Conservation (phyloP, 1,139 yeast genomes). For the Suhomyces wounanorum region DNA sequence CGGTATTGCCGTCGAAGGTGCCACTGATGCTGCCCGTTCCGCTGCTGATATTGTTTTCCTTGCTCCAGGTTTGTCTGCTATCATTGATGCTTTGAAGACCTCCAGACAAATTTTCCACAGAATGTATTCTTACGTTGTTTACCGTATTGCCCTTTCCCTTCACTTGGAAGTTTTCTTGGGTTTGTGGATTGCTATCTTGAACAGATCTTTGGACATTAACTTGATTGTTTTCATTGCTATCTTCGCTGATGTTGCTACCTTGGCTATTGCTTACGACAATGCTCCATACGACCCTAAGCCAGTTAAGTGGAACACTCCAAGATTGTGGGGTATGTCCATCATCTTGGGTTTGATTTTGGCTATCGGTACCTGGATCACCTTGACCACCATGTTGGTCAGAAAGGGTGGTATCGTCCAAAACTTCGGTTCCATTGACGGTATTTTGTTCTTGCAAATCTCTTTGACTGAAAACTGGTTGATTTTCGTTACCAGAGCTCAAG, state of each 20-base stretch:
- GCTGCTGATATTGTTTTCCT: slow-evolving; percentile 96
- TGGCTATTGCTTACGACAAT: slow-evolving; percentile 93
- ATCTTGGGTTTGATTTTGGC: slow-evolving; percentile 81
- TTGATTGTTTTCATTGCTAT: slow-evolving; percentile 92
- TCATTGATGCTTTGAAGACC: slow-evolving; percentile 90
- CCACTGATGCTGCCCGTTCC: slow-evolving; percentile 94
- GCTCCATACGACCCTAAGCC: slow-evolving; percentile 98
- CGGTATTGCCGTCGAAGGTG: slow-evolving; percentile 97
- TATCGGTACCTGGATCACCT: slow-evolving; percentile 88
- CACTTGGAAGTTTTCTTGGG: slow-evolving; percentile 93
- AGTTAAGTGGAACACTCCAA: slow-evolving; percentile 98
- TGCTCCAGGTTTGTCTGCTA: slow-evolving; percentile 95
- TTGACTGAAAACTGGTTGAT: slow-evolving; percentile 95
- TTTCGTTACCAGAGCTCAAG: slow-evolving; percentile 92
- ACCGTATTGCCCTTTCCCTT: slow-evolving; percentile 92
- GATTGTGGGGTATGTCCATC: slow-evolving; percentile 96
- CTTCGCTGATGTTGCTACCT: slow-evolving; percentile 93
- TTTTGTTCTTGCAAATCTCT: slow-evolving; percentile 87
- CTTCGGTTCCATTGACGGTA: slow-evolving; percentile 92
- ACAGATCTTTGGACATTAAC: slow-evolving; percentile 79
- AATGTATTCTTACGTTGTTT: slow-evolving; percentile 94
- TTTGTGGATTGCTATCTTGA: slow-evolving; percentile 91
- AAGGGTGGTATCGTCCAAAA: slow-evolving; percentile 91
- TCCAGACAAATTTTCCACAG: slow-evolving; percentile 98
- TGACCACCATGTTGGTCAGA: slow-evolving; percentile 81